Conservation (phyloP, 768 basidiomycete genomes). For the Trametes elegans region DNA sequence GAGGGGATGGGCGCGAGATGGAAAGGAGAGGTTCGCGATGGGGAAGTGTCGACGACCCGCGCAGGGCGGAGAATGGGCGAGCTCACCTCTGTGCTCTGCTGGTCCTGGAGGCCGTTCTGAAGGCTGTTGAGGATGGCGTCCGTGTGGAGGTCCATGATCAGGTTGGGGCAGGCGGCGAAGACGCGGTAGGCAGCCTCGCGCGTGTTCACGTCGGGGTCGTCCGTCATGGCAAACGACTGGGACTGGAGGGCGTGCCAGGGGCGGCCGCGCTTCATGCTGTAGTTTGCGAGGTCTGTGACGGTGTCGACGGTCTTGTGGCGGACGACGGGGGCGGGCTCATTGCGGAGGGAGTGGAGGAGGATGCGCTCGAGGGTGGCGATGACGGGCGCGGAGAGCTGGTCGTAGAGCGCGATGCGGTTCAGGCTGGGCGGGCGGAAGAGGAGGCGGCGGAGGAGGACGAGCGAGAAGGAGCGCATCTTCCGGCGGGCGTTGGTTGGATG, state of each 20-base stretch:
- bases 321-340: constrained; percentile 58
- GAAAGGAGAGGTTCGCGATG: no score
- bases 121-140: constrained; percentile 68
- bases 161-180: constrained; percentile 71
- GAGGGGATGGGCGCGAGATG: no score
- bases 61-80: constrained; percentile 20
- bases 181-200: constrained; percentile 57
- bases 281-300: constrained; percentile 71
- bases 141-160: constrained; percentile 73
- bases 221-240: constrained; percentile 66
- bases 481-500: neutral
- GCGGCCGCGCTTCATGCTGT: constrained; percentile 69
- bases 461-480: constrained; percentile 88
- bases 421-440: constrained; percentile 55
- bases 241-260: constrained; percentile 83
- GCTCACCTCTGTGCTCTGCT: constrained; percentile 60
- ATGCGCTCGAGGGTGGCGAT: constrained; percentile 69
- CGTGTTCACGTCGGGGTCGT: constrained; percentile 29
- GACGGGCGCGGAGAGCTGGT: constrained; percentile 67
- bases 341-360: constrained; percentile 64
- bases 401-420: constrained; percentile 56
- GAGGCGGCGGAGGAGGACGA: constrained; percentile 76
- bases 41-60: neutral
- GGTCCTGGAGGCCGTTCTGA: constrained; percentile 65
- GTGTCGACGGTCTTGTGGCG: constrained; percentile 74